These are phyloP conservation scores for Hippophae tibetana DNA, from an alignment of 306 rosid species.

Conservation along the genomic window DNA sequence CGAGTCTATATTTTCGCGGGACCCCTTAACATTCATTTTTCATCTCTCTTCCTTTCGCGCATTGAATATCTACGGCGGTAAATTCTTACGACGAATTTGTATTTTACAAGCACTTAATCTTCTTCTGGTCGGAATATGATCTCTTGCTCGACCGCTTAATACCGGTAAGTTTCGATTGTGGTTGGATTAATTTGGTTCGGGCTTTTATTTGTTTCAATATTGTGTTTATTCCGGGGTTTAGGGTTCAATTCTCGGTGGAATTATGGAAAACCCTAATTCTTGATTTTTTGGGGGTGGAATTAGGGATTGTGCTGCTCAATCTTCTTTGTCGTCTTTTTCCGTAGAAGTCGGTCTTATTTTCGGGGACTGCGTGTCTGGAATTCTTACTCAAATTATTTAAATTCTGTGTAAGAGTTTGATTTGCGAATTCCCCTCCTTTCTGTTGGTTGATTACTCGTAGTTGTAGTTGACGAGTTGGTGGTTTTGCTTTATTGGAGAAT, in stretches of 20 bases:
- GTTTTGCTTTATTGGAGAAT: constrained; percentile 19
- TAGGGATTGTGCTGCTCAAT: constrained; percentile 20
- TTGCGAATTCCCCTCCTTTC: not conserved
- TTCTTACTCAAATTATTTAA: constrained; percentile 15
- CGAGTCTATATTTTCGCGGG: constrained; percentile 29
- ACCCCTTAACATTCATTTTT: constrained; percentile 17
- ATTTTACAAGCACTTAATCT: constrained; percentile 4
- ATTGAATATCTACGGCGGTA: constrained; percentile 31
- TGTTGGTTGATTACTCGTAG: not conserved
- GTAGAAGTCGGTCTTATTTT: constrained; percentile 10
- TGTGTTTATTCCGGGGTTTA: not conserved
- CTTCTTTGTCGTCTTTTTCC: not conserved
- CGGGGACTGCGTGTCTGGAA: not conserved
- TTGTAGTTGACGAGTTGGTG: constrained; percentile 1
- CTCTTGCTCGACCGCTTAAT: constrained; percentile 49
- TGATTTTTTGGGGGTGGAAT: constrained; percentile 1
- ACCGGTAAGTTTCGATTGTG: constrained; percentile 38
- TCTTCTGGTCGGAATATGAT: constrained; percentile 16
- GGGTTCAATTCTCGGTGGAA: constrained; percentile 8
- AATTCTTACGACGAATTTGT: constrained; percentile 15
- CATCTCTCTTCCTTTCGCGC: constrained; percentile 3
- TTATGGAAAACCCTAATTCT: constrained; percentile 43
- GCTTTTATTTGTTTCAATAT: constrained; percentile 13
- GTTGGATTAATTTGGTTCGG: constrained; percentile 1
- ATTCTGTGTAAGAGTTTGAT: not conserved